Percentiles rank a stretch among this genome's conserved stretches.
Conservation (phyloP, 1,284 basidiomycete species). For the Irpex rosettiformis region DNA sequence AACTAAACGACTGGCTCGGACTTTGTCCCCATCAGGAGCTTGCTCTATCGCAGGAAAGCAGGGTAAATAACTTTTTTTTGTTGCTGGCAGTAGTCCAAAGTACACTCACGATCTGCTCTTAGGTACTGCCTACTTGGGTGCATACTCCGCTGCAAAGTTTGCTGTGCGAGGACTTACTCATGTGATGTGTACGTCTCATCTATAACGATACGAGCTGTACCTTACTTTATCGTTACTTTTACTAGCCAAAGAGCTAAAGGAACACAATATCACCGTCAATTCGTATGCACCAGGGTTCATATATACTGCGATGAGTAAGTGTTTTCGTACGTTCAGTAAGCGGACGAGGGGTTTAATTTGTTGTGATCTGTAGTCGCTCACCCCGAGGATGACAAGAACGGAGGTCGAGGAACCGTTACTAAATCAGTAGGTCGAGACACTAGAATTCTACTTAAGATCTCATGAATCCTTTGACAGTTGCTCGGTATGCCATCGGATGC, state of each 20-base stretch:
- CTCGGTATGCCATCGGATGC: not conserved
- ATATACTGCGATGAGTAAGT: conserved; percentile 2
- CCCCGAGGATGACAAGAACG: not conserved
- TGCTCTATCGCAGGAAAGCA: not conserved
- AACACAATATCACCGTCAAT: conserved; percentile 9
- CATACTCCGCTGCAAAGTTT: conserved; percentile 39
- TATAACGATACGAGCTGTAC: not conserved
- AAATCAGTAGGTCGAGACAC: not conserved
- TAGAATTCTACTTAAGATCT: not conserved
- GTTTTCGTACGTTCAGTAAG: not conserved
- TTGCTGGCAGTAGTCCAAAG: not conserved
- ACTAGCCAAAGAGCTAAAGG: conserved; percentile 1
- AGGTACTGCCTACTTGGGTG: not conserved
- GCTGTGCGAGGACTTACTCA: conserved; percentile 37
- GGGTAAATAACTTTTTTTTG: not conserved
- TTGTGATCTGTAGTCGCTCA: not conserved
- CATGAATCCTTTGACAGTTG: not conserved
- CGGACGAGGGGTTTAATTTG: not conserved
- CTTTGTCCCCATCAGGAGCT: not conserved
- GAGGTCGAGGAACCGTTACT: not conserved
- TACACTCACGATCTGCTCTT: not conserved
- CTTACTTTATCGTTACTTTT: not conserved
- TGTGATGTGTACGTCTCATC: not conserved
- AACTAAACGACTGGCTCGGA: not conserved
- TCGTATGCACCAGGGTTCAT: conserved; percentile 8